A percentile compares a stretch with the other conserved stretches of the same genome.
Conservation (phyloP, 352 stramenopile species). For the Phytophthora ramorum region DNA sequence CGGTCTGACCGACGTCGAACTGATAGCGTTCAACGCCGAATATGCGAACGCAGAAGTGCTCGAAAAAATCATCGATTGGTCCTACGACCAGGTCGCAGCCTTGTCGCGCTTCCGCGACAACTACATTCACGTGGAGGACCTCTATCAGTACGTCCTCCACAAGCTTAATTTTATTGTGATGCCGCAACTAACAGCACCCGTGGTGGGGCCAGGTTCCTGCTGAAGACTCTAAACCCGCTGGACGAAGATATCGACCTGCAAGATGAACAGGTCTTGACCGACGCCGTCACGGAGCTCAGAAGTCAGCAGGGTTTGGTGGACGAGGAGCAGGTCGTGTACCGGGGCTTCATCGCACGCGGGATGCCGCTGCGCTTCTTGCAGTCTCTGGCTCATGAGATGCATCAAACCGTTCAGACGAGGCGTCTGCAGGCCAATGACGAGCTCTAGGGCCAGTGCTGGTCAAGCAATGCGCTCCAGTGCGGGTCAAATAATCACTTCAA, state of each 20-base stretch:
- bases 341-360: slow-evolving; percentile 63
- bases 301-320: slow-evolving; percentile 54
- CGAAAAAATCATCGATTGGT: slow-evolving; percentile 65
- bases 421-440: slow-evolving; percentile 37
- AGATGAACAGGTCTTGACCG: slow-evolving; percentile 43
- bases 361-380: slow-evolving; percentile 60
- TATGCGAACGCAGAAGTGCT: slow-evolving; percentile 59
- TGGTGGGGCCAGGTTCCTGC: slow-evolving; percentile 45
- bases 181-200: neutral
- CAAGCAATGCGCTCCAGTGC: slow-evolving; percentile 3
- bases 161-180: neutral
- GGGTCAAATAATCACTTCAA: slow-evolving; percentile 13
- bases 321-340: slow-evolving; percentile 51
- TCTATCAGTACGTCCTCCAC: slow-evolving; percentile 45
- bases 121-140: slow-evolving; percentile 58
- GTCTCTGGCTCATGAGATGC: slow-evolving; percentile 55
- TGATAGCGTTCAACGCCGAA: slow-evolving; percentile 67
- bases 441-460: slow-evolving; percentile 32
- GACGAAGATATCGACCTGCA: slow-evolving; percentile 56
- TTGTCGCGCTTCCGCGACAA: slow-evolving; percentile 51
- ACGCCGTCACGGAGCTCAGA: slow-evolving; percentile 45
- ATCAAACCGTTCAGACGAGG: slow-evolving; percentile 42
- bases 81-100: slow-evolving; percentile 56
- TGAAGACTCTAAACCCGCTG: slow-evolving; percentile 63
- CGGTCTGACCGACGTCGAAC: slow-evolving; percentile 50